Evolutionary conservation across 2,329 filamentous ascomycete species (phyloP), one percentile per base, ranked within the genome.

Genomic region (Colletotrichum ledebouriae): DNA sequence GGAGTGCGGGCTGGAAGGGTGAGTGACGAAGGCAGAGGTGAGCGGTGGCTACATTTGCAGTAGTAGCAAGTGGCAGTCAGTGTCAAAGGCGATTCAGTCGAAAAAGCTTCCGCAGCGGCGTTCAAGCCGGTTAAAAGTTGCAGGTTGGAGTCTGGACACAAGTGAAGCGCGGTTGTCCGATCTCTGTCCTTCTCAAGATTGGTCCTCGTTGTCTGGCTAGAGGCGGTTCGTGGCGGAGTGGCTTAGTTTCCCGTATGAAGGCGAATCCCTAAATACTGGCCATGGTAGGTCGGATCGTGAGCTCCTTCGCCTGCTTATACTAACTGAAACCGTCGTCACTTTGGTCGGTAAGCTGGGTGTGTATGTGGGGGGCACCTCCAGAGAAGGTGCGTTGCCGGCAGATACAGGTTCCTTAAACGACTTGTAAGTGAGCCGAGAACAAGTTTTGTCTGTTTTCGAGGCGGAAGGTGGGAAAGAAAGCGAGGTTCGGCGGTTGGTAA

Each of bases 21-120:
- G 29, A 56, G 41, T 59, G 37, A 46, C 52, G 50, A 37, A 49
- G 49, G 25, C 39, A 25, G 44, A 39, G 55, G 41, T 47, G 34
- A 29, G 37, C 20, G 29, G 46, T 41, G 59, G 34, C 55, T 55
- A 65, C 60, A 65, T 68, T 55, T 34, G 65, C 33, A 52, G 41
- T 44, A 42, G 46, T n/a, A 55, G 49, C 55, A 55, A 47, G 7
- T n/a, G 39, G 20, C n/a, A 46, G 22, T 10, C 29, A 29, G 15
- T 33, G 47, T 33, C 13, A 9, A 33, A n/a, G 29, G 29, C 34
- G 33, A 46, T 42, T 56, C 59, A 33, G 46, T 59, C 42, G 12
- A 12, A 13, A 25, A 29, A 53, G 60, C 37, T 47, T 67, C 34
- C 3, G 29, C 37, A 46, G 22, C 6, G n/a, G 49, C 15, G 7